Evolutionary conservation across 139 green algal species (phyloP).

Genomic region (Volvox reticuliferus): DNA sequence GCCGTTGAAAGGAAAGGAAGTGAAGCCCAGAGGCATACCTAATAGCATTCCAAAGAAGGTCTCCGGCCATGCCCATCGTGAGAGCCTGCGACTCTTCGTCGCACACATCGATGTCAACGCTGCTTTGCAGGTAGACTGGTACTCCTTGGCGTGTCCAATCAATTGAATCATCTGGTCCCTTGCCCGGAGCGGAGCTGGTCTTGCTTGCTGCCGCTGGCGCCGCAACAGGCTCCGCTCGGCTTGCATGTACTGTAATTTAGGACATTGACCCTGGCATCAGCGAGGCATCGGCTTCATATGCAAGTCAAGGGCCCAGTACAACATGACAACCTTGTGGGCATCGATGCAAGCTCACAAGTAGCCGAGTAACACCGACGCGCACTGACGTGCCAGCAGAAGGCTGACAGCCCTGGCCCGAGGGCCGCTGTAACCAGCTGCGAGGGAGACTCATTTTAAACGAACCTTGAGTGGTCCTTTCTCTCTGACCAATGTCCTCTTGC

Average conservation of each 20-base stretch:
- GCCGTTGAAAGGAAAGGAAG: too few relatives aligned
- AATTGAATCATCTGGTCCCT: background rate
- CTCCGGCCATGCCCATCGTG: constrained; percentile 18
- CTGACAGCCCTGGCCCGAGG: background rate
- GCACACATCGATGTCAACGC: constrained; percentile 37
- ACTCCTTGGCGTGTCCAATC: constrained; percentile 33
- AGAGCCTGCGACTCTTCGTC: constrained; percentile 28
- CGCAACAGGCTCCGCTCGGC: background rate
- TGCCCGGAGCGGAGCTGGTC: background rate
- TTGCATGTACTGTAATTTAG: background rate
- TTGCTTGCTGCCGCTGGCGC: background rate
- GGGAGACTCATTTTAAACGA: background rate
- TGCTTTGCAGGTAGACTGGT: constrained; percentile 41
- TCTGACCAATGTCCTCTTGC: background rate
- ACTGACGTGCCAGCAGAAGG: background rate
- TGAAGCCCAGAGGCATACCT: background rate
- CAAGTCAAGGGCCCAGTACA: background rate
- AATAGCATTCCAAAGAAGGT: constrained; percentile 43
- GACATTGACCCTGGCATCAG: background rate
- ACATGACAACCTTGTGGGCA: background rate
- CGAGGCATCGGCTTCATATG: background rate
- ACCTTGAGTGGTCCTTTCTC: background rate
- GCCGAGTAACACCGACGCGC: background rate
- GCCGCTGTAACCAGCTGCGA: background rate
- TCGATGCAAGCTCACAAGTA: background rate